Evolutionary conservation across 139 green algal genomes (phyloP).

Genomic region (Chlorella vulgaris): DNA sequence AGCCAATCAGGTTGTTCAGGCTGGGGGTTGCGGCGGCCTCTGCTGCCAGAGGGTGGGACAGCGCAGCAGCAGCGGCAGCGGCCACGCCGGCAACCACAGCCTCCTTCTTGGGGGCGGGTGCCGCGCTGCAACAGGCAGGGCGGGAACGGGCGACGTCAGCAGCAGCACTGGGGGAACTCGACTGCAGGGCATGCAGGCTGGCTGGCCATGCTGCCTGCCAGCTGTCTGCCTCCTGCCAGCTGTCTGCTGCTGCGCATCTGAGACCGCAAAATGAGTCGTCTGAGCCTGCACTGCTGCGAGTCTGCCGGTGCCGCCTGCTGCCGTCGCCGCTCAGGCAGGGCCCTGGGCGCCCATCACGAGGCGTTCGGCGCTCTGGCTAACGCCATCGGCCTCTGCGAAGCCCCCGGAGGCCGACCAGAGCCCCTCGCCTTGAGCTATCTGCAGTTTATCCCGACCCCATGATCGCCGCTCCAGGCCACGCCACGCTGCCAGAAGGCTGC

Average conservation of each 20-base stretch:
- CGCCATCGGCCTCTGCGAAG: too few species aligned
- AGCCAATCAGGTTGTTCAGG: conserved; percentile 93
- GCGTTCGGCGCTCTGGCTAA: too few species aligned
- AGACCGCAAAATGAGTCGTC: too few species aligned
- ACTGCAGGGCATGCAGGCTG: too few species aligned
- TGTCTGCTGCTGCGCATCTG: neutral
- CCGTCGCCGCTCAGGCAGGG: too few species aligned
- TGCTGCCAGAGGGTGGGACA: conserved; percentile 72
- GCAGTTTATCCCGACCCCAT: neutral
- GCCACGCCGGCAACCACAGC: conserved; percentile 68
- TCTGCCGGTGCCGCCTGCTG: neutral
- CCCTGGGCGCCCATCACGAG: too few species aligned
- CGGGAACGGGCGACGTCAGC: too few species aligned
- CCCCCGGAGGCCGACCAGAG: neutral
- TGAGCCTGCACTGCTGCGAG: too few species aligned
- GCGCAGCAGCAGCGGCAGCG: conserved; percentile 54
- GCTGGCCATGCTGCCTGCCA: too few species aligned
- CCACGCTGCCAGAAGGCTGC: too few species aligned
- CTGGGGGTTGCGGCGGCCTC: conserved; percentile 88
- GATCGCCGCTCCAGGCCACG: neutral
- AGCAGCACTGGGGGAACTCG: too few species aligned
- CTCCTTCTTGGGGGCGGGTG: conserved; percentile 30
- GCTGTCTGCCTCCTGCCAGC: neutral
- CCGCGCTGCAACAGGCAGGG: conserved; percentile 8
- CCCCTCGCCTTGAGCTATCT: neutral